Base-by-base conservation (phyloP, 768 basidiomycete species). In the Hygrophorus pudorinus region DNA sequence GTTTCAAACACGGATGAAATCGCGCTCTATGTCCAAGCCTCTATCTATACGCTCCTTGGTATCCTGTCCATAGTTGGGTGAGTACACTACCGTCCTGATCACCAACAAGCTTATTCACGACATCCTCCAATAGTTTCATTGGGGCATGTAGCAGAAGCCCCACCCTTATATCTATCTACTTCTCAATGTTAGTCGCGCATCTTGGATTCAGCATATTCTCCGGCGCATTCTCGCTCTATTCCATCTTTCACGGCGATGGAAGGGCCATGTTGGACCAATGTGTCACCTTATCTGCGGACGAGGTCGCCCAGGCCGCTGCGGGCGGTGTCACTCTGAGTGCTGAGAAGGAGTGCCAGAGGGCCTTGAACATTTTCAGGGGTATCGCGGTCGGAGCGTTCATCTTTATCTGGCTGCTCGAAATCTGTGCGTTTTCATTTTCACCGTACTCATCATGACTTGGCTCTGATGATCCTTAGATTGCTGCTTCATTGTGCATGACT, bases 21-120 rank as follows among this genome's bases (percentile, higher is more conserved):
- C 20, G 60, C 70, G 18, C 53, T 67, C 28, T 64, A 65, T 35
- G 63, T 73, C 11, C 63, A 68, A 51, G 64, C 71, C 33, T 48
- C 63, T 33, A 58, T 72, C 4, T 73, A 72, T 44, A 53, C 56
- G 16, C 52, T 73, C 10, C 56, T 72, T 17, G 65, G 66, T 12
- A 27, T 73, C 27, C 53, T 73, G 27, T 73, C 72, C 11, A 42
- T 72, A 11, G 60, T 72, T 29, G 72, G 71, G 71, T 75, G 46
- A 39, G 62, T 48, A 24, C 11, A 11, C 2, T 17, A 11, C 31
- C 10, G 38, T 31, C n/a, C 43, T 12, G 37, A 24, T 33, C 21
- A 14, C 8, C 29, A 35, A 16, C 18, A 12, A 43, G 10, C 13
- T 28, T 31, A 30, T 24, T 28, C 12, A 10, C 24, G 11, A 13